phyloP scores from a whole-genome alignment of 139 green algal species.

The Axilococcus clingmanii region DNA sequence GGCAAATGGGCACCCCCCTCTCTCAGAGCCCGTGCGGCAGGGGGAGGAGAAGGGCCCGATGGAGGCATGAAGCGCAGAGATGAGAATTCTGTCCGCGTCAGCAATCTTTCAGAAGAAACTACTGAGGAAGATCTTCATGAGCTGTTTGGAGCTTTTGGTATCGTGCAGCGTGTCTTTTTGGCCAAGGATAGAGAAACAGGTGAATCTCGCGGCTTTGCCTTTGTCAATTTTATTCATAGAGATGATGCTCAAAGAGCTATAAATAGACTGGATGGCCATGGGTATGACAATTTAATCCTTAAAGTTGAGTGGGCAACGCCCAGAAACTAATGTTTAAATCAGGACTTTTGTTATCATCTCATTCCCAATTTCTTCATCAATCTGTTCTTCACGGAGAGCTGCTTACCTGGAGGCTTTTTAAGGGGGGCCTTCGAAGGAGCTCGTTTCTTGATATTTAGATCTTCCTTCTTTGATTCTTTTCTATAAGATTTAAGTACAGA shows the following conservation, averaged over 20 bases:
- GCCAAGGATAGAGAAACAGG: conserved; percentile 90
- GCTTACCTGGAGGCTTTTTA: background rate
- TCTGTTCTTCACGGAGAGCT: background rate
- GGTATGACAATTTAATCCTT: conserved; percentile 98
- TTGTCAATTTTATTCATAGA: conserved; percentile 90
- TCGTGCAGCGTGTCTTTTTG: conserved; percentile 86
- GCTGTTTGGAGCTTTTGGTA: conserved; percentile 92
- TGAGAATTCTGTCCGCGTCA: conserved; percentile 94
- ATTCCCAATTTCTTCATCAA: conserved; percentile 3
- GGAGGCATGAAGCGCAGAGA: conserved; percentile 53
- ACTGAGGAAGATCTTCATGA: conserved; percentile 85
- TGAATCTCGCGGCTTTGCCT: conserved; percentile 91
- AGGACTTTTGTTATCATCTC: background rate
- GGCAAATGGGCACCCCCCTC: conserved; percentile 80
- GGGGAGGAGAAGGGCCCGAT: conserved; percentile 24
- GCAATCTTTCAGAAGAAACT: conserved; percentile 94
- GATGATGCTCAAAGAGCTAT: conserved; percentile 87
- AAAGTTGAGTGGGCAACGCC: conserved; percentile 85
- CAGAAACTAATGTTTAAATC: conserved; percentile 20
- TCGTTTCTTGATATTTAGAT: background rate
- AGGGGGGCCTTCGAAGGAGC: background rate
- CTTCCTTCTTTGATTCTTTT: background rate
- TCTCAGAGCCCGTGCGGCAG: conserved; percentile 46
- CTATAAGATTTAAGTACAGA: too few species aligned
- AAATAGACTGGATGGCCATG: conserved; percentile 83